Percentiles rank a stretch among this genome's conserved stretches.
phyloP scores from a whole-genome alignment of 108 stramenopile genomes.

The Nitzschia palea region DNA sequence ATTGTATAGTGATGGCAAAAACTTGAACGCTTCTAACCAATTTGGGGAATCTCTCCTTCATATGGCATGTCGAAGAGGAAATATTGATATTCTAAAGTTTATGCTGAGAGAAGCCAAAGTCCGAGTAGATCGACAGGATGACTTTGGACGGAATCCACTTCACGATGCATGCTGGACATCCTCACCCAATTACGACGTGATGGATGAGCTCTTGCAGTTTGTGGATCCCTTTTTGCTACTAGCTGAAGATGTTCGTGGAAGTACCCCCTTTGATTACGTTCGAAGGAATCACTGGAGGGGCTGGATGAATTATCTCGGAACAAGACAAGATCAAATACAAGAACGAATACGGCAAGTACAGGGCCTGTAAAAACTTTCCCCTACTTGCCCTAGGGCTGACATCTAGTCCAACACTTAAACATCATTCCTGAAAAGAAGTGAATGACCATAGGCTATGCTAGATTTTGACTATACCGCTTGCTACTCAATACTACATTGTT shows the following conservation, averaged over 20 bases:
- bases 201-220: slow-evolving; percentile 48
- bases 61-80: slow-evolving; percentile 83
- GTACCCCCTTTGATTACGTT: slow-evolving; percentile 79
- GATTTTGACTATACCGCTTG: no score
- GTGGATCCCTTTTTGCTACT: slow-evolving; percentile 51
- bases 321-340: slow-evolving; percentile 6
- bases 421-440: no score
- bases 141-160: slow-evolving; percentile 78
- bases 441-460: no score
- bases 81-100: slow-evolving; percentile 51
- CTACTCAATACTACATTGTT: no score
- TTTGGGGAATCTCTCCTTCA: slow-evolving; percentile 88
- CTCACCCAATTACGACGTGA: slow-evolving; percentile 49
- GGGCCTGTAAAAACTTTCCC: no score
- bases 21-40: slow-evolving; percentile 69
- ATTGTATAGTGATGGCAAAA: slow-evolving; percentile 41
- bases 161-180: slow-evolving; percentile 90
- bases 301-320: slow-evolving; percentile 35
- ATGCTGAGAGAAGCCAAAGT: slow-evolving; percentile 67
- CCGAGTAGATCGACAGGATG: slow-evolving; percentile 63
- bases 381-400: no score
- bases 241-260: slow-evolving; percentile 67
- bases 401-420: no score
- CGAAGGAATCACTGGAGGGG: slow-evolving; percentile 57
- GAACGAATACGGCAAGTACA: background rate